Percentiles rank a stretch among this genome's conserved stretches.
Evolutionary conservation across 495 filamentous ascomycete genomes (phyloP).

Genomic region (Thozetella sp.): DNA sequence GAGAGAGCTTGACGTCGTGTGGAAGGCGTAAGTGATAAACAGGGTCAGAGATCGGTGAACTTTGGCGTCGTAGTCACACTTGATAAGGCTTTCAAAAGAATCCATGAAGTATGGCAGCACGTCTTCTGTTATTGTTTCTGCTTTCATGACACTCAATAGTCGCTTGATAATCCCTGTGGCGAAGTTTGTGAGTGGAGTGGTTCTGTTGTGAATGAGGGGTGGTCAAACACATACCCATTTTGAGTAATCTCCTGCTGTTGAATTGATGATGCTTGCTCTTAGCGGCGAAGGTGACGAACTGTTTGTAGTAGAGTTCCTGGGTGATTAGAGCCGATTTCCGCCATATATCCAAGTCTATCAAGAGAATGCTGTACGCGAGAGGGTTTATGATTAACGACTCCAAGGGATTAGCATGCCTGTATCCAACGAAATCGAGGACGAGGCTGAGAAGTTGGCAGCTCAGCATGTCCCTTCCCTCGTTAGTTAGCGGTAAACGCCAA

Average conservation of each 20-base stretch:
- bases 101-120: conserved; percentile 73
- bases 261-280: conserved; percentile 90
- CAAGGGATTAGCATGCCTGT: conserved; percentile 71
- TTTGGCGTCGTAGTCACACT: conserved; percentile 77
- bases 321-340: conserved; percentile 71
- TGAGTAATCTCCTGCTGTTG: conserved; percentile 78
- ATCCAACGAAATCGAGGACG: conserved; percentile 86
- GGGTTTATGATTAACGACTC: conserved; percentile 95
- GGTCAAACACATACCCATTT: conserved; percentile 76
- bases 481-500: conserved; percentile 37
- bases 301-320: conserved; percentile 87
- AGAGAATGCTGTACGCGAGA: conserved; percentile 84
- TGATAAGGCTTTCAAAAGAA: conserved; percentile 76
- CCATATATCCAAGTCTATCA: conserved; percentile 94
- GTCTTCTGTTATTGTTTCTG: conserved; percentile 70
- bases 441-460: conserved; percentile 71
- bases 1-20: conserved; percentile 58
- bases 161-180: conserved; percentile 83
- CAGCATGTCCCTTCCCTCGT: conserved; percentile 62
- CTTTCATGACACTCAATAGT: conserved; percentile 85
- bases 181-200: conserved; percentile 14
- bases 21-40: conserved; percentile 90
- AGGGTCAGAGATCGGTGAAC: conserved; percentile 84
- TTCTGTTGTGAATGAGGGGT: background rate
- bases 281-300: conserved; percentile 82